Evolutionary conservation across 2,329 filamentous ascomycete genomes (phyloP).

Genomic region (Dactylellina leptospora): DNA sequence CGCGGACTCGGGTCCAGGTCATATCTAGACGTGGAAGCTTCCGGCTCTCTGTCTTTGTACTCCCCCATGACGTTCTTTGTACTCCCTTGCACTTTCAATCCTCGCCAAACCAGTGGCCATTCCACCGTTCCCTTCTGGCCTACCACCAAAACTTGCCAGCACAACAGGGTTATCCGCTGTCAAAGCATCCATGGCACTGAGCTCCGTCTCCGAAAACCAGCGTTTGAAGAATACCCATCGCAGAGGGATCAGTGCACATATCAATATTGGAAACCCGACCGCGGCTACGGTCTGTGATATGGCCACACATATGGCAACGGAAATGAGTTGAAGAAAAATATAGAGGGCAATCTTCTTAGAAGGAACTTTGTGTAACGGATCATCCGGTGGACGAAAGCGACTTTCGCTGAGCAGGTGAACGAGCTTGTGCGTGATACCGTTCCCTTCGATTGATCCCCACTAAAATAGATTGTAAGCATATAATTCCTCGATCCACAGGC

Average conservation of each 20-base stretch:
- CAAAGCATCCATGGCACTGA: slow-evolving; percentile 47
- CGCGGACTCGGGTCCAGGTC: too few species aligned
- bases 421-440: slow-evolving; percentile 79
- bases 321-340: slow-evolving; percentile 65
- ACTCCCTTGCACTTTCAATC: slow-evolving; percentile 43
- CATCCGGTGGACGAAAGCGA: slow-evolving; percentile 68
- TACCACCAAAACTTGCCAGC: slow-evolving; percentile 43
- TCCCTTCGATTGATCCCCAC: slow-evolving; percentile 82
- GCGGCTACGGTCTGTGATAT: slow-evolving; percentile 70
- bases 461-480: slow-evolving; percentile 61
- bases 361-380: slow-evolving; percentile 70
- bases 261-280: slow-evolving; percentile 69
- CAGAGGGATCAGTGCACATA: slow-evolving; percentile 67
- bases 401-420: slow-evolving; percentile 74
- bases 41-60: slow-evolving; percentile 46
- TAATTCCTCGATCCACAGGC: not conserved
- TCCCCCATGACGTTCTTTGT: slow-evolving; percentile 44
- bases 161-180: slow-evolving; percentile 50
- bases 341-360: slow-evolving; percentile 67
- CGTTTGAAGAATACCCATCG: slow-evolving; percentile 65
- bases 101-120: slow-evolving; percentile 20
- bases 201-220: slow-evolving; percentile 61
- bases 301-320: slow-evolving; percentile 67
- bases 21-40: slow-evolving; percentile 50
- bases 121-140: slow-evolving; percentile 39